Base-by-base conservation (phyloP, 2,329 filamentous ascomycete genomes). In the Talaromyces pinophilus region DNA sequence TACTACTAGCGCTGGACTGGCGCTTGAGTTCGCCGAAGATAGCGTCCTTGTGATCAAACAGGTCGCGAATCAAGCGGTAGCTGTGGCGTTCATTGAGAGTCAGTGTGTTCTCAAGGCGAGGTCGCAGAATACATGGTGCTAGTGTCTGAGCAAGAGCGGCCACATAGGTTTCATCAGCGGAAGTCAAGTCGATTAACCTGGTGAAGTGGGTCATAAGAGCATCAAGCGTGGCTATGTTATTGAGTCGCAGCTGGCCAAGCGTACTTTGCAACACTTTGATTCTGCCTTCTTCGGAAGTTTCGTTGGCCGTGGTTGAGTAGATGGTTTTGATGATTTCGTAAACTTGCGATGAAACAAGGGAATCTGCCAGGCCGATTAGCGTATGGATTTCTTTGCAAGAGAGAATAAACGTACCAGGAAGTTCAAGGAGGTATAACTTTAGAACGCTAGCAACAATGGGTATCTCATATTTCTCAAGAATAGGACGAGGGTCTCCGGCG, bases 281-380 rank as follows among this genome's bases (percentile, higher is more conserved):
- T 63, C 95, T 91, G 13, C 92, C 89, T 62, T 88, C 85, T 72
- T 96, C 92, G 3, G 89, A 88, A 17, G 87, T 86, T 66, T 96
- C 92, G 50, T 90, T 86, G 57, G 90, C 85, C 13, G 92, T 90
- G 15, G 91, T 93, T 57, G 88, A 90, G 82, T 99, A 99, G 70
- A 99, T 96, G 1, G 93, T 98, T 81, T 97, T 93, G 76, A 99
- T 90, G 75, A 99, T 98, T 81, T 99, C 96, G 78, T 99, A 99
- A 67, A 99, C 93, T 77, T 98, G 94, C 48, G 93, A 96, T 65
- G 95, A 98, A 68, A 99, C 94, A 69, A 99, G 86, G n/a, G 95
- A 98, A 80, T 99, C 95, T 95, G 71, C 52, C 71, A 25, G 62
- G 64, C 59, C 33, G 35, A 48, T 62, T 15, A 13, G 50, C 69